Conservation (phyloP, 352 stramenopile genomes). For the Pilasporangium apinafurcum region DNA sequence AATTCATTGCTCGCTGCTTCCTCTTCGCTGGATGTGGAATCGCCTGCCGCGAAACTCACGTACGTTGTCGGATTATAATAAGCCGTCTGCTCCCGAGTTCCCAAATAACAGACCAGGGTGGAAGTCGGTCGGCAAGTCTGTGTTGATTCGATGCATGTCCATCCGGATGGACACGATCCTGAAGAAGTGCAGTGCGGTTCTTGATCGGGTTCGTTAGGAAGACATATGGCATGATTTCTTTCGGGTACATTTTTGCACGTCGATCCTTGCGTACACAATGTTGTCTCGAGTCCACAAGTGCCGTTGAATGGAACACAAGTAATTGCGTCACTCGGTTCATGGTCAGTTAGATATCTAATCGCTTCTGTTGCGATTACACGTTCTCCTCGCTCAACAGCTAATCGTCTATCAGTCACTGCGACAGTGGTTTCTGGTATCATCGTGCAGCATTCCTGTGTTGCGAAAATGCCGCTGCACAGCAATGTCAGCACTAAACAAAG, state of each 20-base stretch:
- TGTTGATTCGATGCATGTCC: slow-evolving; percentile 14
- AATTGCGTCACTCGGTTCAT: too few relatives aligned
- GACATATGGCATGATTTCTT: not conserved
- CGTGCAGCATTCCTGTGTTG: slow-evolving; percentile 34
- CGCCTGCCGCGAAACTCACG: slow-evolving; percentile 18
- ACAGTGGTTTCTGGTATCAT: slow-evolving; percentile 7
- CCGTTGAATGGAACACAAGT: slow-evolving; percentile 20
- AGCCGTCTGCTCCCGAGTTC: not conserved
- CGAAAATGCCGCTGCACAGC: slow-evolving; percentile 31
- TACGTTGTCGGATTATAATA: too few relatives aligned
- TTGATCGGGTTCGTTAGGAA: slow-evolving; percentile 11
- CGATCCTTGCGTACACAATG: slow-evolving; percentile 28
- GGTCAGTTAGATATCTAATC: too few relatives aligned
- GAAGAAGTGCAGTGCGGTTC: slow-evolving; percentile 2
- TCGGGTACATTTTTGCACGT: slow-evolving; percentile 9
- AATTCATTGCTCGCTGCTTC: not conserved
- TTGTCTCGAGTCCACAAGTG: slow-evolving; percentile 10
- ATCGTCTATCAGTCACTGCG: slow-evolving; percentile 10
- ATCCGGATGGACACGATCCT: slow-evolving; percentile 21
- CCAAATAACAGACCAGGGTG: slow-evolving; percentile 33
- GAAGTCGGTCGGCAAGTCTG: slow-evolving; percentile 15
- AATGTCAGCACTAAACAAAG: slow-evolving; percentile 25
- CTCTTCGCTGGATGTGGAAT: slow-evolving; percentile 7
- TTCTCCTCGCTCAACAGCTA: too few relatives aligned
- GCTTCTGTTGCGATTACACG: too few relatives aligned